A percentile compares a stretch with the other conserved stretches of the same genome.
phyloP scores from a whole-genome alignment of 495 filamentous ascomycete species.

The Ramalina intermedia region DNA sequence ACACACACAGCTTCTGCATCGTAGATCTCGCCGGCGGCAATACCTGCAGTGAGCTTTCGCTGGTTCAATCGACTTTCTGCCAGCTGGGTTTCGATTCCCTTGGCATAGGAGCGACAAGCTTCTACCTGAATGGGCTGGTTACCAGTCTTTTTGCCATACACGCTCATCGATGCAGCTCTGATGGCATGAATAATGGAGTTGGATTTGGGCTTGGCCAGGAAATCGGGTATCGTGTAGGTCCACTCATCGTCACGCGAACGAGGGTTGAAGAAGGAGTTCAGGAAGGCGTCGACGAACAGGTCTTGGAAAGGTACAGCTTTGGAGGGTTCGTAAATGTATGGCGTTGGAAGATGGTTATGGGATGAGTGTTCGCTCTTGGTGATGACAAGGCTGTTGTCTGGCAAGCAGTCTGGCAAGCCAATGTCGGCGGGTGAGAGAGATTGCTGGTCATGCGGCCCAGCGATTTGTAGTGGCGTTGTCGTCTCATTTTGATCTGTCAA shows the following conservation, averaged over 20 bases:
- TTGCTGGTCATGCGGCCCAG: too few relatives aligned
- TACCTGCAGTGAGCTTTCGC: not conserved
- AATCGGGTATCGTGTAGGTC: not conserved
- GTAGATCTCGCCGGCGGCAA: not conserved
- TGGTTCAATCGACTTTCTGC: not conserved
- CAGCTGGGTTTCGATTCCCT: not conserved
- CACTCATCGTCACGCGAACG: not conserved
- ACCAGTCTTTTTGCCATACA: not conserved
- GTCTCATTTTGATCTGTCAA: too few relatives aligned
- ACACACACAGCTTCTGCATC: not conserved
- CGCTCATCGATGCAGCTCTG: not conserved
- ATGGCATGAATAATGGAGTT: not conserved
- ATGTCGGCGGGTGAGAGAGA: too few relatives aligned
- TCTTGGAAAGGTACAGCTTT: too few relatives aligned
- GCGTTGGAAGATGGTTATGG: too few relatives aligned
- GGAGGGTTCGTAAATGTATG: too few relatives aligned
- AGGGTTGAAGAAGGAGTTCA: too few relatives aligned
- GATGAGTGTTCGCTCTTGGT: too few relatives aligned
- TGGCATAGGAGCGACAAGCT: conserved; percentile 3
- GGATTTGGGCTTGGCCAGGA: not conserved
- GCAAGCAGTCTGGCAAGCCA: too few relatives aligned
- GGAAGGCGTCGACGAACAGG: too few relatives aligned
- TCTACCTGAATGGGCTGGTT: not conserved
- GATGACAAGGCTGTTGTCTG: too few relatives aligned
- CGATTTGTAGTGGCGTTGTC: too few relatives aligned